Conservation (phyloP, 257 asterid species). For the Gardenia jasminoides region DNA sequence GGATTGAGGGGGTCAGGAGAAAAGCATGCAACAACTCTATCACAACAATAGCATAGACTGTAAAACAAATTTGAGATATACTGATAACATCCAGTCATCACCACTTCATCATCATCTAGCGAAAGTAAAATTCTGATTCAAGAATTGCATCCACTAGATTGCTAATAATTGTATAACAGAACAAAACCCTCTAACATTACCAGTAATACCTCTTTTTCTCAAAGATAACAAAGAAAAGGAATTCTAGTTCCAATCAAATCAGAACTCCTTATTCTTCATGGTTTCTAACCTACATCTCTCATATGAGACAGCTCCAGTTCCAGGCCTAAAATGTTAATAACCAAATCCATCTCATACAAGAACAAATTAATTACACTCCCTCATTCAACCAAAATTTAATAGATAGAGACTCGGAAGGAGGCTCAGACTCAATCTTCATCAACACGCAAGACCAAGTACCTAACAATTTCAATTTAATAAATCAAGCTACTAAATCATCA, state of each 20-base stretch:
- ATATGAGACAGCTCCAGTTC: not conserved
- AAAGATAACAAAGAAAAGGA: not conserved
- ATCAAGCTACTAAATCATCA: not conserved
- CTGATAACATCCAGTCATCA: not conserved
- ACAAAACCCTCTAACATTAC: not conserved
- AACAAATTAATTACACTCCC: not conserved
- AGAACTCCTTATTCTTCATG: not conserved
- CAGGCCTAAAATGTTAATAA: not conserved
- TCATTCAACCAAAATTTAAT: not conserved
- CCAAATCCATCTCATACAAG: too few relatives aligned
- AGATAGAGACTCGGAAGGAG: too few relatives aligned
- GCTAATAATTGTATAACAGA: not conserved
- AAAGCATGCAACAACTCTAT: not conserved
- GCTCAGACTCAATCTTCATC: too few relatives aligned
- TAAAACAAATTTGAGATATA: not conserved
- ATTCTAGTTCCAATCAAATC: not conserved
- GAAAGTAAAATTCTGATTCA: not conserved
- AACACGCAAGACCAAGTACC: not conserved
- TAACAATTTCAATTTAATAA: too few relatives aligned
- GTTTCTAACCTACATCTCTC: not conserved
- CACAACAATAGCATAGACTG: not conserved
- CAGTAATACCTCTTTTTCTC: not conserved
- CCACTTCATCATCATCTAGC: not conserved
- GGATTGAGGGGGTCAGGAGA: not conserved
- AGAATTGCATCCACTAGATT: not conserved